Evolutionary conservation across 2,329 filamentous ascomycete genomes (phyloP).

Genomic region (Colletotrichum endophyticum): DNA sequence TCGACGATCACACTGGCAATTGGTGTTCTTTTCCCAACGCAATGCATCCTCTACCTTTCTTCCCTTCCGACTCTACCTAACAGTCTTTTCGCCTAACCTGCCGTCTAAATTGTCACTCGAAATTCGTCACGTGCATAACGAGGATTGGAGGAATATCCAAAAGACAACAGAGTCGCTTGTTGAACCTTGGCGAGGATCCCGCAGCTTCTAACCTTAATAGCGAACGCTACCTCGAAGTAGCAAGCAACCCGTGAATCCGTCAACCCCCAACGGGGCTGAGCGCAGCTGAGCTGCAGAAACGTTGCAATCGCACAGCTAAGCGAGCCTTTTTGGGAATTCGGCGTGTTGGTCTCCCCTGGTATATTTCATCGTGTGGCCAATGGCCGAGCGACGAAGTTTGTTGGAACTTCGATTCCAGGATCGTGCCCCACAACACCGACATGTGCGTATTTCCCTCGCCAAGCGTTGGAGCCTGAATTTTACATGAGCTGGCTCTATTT

Average conservation of each 20-base stretch:
- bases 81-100: too few relatives aligned
- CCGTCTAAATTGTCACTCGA: rapidly evolving
- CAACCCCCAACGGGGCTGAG: background rate
- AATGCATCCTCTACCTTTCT: too few relatives aligned
- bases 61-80: too few relatives aligned
- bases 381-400: background rate
- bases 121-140: background rate
- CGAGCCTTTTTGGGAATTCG: background rate
- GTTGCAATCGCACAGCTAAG: background rate
- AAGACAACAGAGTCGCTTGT: background rate
- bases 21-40: too few relatives aligned
- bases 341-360: background rate
- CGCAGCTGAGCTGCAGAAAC: background rate
- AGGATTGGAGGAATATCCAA: background rate
- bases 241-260: background rate
- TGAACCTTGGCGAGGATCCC: background rate
- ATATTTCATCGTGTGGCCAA: background rate
- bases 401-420: background rate
- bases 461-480: background rate
- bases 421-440: background rate
- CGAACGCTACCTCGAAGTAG: background rate
- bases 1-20: too few relatives aligned
- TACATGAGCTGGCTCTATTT: background rate
- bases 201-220: background rate
- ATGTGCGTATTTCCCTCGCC: background rate